phyloP scores from a whole-genome alignment of 306 rosid genomes.

The Gillenia trifoliata region DNA sequence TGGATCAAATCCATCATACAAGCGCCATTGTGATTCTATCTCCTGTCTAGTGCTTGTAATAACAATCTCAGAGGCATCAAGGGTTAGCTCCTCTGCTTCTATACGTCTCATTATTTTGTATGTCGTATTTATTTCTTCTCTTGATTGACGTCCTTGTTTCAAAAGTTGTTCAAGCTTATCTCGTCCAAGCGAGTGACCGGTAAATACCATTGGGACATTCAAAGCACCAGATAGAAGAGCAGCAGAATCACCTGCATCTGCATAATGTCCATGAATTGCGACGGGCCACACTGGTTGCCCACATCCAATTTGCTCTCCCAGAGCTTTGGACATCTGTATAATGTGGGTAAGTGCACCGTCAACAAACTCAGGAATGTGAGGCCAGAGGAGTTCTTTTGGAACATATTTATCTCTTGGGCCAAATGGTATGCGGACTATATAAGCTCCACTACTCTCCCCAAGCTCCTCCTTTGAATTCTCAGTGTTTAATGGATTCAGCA shows the following conservation, averaged over 20 bases:
- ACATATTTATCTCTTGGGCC: conserved; percentile 53
- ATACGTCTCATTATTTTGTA: conserved; percentile 65
- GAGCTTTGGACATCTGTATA: conserved; percentile 48
- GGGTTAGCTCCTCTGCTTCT: conserved; percentile 60
- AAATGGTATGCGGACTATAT: conserved; percentile 52
- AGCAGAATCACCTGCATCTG: conserved; percentile 63
- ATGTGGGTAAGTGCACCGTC: conserved; percentile 52
- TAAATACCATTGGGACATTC: conserved; percentile 56
- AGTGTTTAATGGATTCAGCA: conserved; percentile 35
- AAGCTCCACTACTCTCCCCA: conserved; percentile 53
- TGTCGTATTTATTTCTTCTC: conserved; percentile 49
- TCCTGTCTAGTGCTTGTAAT: conserved; percentile 68
- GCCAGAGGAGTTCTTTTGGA: conserved; percentile 51
- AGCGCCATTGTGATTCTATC: conserved; percentile 61
- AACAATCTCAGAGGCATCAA: conserved; percentile 56
- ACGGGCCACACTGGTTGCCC: conserved; percentile 55
- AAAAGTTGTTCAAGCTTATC: conserved; percentile 57
- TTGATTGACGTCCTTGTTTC: conserved; percentile 57
- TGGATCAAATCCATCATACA: conserved; percentile 70
- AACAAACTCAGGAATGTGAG: conserved; percentile 49
- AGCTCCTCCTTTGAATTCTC: conserved; percentile 30
- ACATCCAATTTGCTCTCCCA: conserved; percentile 52
- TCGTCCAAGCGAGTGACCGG: conserved; percentile 59
- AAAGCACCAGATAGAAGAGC: conserved; percentile 59
- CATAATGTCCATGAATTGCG: conserved; percentile 63